phyloP scores from a whole-genome alignment of 1,139 yeast genomes.

The Taphrina sp. region DNA sequence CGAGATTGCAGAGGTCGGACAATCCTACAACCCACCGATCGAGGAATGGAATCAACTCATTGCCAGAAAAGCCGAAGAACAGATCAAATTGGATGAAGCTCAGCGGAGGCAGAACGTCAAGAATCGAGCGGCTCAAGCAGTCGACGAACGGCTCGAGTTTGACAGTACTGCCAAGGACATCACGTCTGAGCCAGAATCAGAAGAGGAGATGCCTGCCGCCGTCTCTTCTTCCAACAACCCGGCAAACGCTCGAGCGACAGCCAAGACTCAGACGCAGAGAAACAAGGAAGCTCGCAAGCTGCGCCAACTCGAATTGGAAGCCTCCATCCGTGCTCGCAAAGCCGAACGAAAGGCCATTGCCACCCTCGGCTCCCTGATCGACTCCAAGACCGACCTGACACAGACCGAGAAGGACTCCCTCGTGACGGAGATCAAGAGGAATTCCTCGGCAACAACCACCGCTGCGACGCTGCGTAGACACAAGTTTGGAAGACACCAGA shows the following conservation, averaged over 20 bases:
- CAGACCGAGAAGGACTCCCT: conserved; percentile 16
- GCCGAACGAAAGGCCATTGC: conserved; percentile 28
- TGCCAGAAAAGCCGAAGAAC: conserved; percentile 65
- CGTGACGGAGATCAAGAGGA: conserved; percentile 1
- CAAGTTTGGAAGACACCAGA: conserved; percentile 55
- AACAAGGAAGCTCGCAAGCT: conserved; percentile 54
- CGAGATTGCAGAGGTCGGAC: conserved; percentile 72
- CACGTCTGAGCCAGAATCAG: conserved; percentile 49
- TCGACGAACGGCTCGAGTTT: conserved; percentile 51
- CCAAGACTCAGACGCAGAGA: conserved; percentile 63
- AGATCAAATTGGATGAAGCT: conserved; percentile 61
- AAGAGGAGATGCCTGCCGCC: conserved; percentile 44
- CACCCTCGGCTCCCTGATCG: conserved; percentile 12
- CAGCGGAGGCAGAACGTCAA: conserved; percentile 45
- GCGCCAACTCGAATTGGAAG: conserved; percentile 22
- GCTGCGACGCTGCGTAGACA: conserved; percentile 37
- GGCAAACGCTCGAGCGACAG: conserved; percentile 39
- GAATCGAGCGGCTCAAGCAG: conserved; percentile 50
- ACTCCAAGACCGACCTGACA: conserved; percentile 1
- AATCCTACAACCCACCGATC: conserved; percentile 86
- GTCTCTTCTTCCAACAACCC: conserved; percentile 40
- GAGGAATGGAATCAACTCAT: conserved; percentile 79
- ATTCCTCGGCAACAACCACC: neutral
- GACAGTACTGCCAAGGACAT: conserved; percentile 51
- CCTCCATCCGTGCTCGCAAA: conserved; percentile 21